Conservation (phyloP, 129 eudicot species). For the Centaurea solstitialis region DNA sequence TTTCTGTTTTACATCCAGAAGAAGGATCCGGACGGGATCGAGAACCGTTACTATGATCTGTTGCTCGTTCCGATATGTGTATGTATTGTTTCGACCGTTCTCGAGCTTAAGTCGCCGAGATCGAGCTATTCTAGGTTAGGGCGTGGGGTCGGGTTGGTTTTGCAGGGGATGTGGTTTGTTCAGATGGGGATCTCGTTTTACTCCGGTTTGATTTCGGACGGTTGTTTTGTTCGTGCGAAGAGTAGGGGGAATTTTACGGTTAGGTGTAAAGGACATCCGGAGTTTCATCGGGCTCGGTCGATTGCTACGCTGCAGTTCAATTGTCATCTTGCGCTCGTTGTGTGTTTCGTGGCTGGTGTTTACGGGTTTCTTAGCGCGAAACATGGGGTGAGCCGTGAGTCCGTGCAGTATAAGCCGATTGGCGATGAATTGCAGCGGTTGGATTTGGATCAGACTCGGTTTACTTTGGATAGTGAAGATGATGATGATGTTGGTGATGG, state of each 20-base stretch:
- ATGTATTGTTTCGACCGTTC: slow-evolving; percentile 61
- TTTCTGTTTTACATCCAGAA: slow-evolving; percentile 59
- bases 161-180: slow-evolving; percentile 90
- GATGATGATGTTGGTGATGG: slow-evolving; percentile 58
- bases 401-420: slow-evolving; percentile 61
- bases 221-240: slow-evolving; percentile 58
- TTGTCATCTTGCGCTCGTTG: slow-evolving; percentile 79
- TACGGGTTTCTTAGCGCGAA: slow-evolving; percentile 59
- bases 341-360: slow-evolving; percentile 48
- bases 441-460: slow-evolving; percentile 46
- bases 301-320: slow-evolving; percentile 82
- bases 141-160: slow-evolving; percentile 80
- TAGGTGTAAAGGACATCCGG: slow-evolving; percentile 82
- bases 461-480: slow-evolving; percentile 81
- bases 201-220: slow-evolving; percentile 54
- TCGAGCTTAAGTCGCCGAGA: slow-evolving; percentile 50
- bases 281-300: slow-evolving; percentile 81
- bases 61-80: slow-evolving; percentile 66
- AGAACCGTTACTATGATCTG: slow-evolving; percentile 81
- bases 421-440: slow-evolving; percentile 61
- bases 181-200: slow-evolving; percentile 94
- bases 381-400: slow-evolving; percentile 45
- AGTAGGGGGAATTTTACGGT: slow-evolving; percentile 89
- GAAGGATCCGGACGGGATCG: slow-evolving; percentile 76
- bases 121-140: slow-evolving; percentile 56